Evolutionary conservation across 2,329 filamentous ascomycete genomes (phyloP), one percentile per base, ranked within the genome.

Genomic region (Aspergillus sergii): DNA sequence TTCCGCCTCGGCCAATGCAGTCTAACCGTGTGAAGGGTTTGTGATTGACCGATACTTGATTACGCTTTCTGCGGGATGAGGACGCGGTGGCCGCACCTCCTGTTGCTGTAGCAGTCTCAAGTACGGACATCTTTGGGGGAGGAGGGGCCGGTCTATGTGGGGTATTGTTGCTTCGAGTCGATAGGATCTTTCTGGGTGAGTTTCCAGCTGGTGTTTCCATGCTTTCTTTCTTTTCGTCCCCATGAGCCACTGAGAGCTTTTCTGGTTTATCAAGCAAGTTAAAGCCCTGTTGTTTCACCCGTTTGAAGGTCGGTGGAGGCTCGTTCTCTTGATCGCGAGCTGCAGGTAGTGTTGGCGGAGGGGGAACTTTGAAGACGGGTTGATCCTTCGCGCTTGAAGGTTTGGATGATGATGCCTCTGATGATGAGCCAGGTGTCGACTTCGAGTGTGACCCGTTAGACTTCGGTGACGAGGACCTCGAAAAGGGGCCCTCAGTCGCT

Each of bases 101-200:
- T 12, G 89, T 89, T 1, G 91, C 88, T 1, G 94, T 97, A 2
- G 93, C 94, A 3, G 94, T 90, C 69, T 98, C 93, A n/a, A 97
- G 81, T 9, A 97, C 91, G 1, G 92, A 95, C 94, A 98, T 98
- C 78, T 97, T 98, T 0, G 95, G 94, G 9, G 93, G 93, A 3
- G 94, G 94, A 21, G 83, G 90, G 2, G 92, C 92, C 26, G 91
- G 86, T 69, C 93, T 85, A 71, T 88, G 91, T 12, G 93, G 93
- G 4, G 93, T 97, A 71, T 90, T 90, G 62, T 82, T 85, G 70
- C 84, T 88, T 64, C 86, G 81, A 8, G 80, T 76, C 16, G 83
- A 83, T 10, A 90, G 76, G 16, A 82, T 78, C 64, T 78, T 80
- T 34, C 82, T 74, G 21, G 80, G 79, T 5, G 81, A 82, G 45